Evolutionary conservation across 768 basidiomycete species (phyloP), one percentile per base, ranked within the genome.

Genomic region (Tephrocybe sp.): DNA sequence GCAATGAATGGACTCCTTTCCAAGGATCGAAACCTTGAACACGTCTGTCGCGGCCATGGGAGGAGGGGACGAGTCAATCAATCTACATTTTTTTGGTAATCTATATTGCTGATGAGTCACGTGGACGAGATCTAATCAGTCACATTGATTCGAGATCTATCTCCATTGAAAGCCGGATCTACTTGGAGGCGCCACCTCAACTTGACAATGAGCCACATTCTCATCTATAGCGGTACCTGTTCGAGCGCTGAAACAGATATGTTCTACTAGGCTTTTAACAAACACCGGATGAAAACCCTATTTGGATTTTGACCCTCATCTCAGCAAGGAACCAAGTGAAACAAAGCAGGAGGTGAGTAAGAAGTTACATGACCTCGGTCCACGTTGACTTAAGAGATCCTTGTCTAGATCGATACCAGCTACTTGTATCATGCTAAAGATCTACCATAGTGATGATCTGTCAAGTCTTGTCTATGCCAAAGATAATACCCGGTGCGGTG

Each of bases 1-100:
- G 61, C 90, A 91, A 67, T 94, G 95, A 58, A 98, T 97, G 34
- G 88, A 80, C 25, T 95, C 85, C 59, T 79, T 88, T 33, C 86
- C 86, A 25, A 95, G 79, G 66, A 96, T 94, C 37, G 87, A 83
- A 51, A 96, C 86, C 66, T 85, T 90, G 65, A 82, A 69, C 32
- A 92, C 73, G 70, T 90, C 85, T 23, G 78, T 71, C 52, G 69
- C 66, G 44, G 72, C 66, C 72, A 74, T 75, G 14, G 28, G 10
- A 26, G 33, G 33, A 42, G 45, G 26, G 15, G 28, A 34, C 18
- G 21, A 30, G 14, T 24, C 14, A 30, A 17, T 25, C 8, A 21
- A 12, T 11, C 17, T 18, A 30, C 18, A 46, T 52, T 53, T 57
- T 53, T 53, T 33, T 24, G 12, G 37, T 21, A 37, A 39, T 54